Base-by-base conservation (phyloP, 805 yeast species). In the Myxozyma neotropica region DNA sequence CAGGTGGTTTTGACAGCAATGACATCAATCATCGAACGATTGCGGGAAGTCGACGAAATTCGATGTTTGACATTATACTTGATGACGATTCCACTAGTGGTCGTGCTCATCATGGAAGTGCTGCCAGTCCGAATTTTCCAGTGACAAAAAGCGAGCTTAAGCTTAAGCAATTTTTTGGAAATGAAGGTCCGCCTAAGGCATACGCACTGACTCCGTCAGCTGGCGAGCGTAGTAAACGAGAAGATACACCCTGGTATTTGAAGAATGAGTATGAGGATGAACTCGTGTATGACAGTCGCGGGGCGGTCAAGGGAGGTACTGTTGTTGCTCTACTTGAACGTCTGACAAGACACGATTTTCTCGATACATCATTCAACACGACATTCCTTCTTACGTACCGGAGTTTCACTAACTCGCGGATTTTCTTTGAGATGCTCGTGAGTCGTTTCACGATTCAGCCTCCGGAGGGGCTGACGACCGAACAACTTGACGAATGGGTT, bases 401-500 rank as follows among this genome's bases (percentile, higher is more conserved):
- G 39, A 85, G 93, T 31, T 88, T 92, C 70, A 81, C 86, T 75
- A 79, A 87, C 2, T 80, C 94, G 1, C 73, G 80, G 8, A 86
- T 84, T 54, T 76, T 92, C 38, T 75, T 89, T 49, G 79, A 79
- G 26, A 71, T 81, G 52, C 74, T 89, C 64, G 80, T 87, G 35
- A 78, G 79, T 35, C 78, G 95, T 57, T 93, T 85, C 73, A 81
- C 85, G 56, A 74, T 83, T 15, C 83, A 82, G 63, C 94, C 96
- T 23, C 97, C 97, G 0, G 96, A 89, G 68, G 96, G 95, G 0
- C 74, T 93, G 60, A 83, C 88, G 59, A 88, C 84, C 69, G 93
- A 87, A 62, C 96, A 89, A 66, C 88, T 87, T 70, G 83, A 84
- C 50, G 75, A 78, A 8, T 89, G 96, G 96, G 78, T 84, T 10